phyloP scores from a whole-genome alignment of 1,139 yeast genomes.

The Nadsonia commutata region DNA sequence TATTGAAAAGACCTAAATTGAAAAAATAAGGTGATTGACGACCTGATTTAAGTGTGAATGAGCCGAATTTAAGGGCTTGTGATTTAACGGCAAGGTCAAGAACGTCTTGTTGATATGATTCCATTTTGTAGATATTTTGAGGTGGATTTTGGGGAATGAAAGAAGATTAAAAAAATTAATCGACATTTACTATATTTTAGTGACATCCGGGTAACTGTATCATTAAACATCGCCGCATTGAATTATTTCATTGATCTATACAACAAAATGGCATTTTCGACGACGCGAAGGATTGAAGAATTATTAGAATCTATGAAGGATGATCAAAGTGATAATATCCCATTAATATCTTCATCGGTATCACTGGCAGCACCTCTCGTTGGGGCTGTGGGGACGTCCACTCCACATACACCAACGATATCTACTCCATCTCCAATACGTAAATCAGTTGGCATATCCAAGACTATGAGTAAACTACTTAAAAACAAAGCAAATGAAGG shows the following conservation, averaged over 20 bases:
- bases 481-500: background rate
- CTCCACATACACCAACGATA: no score
- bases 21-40: conserved; percentile 92
- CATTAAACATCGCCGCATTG: conserved; percentile 1
- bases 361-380: no score
- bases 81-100: conserved; percentile 70
- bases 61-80: conserved; percentile 73
- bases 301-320: background rate
- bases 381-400: no score
- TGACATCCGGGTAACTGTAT: background rate
- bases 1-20: conserved; percentile 79
- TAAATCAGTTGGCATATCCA: background rate
- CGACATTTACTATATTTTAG: background rate
- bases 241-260: background rate
- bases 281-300: conserved; percentile 2
- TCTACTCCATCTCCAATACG: background rate
- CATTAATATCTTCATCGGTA: no score
- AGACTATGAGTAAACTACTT: background rate
- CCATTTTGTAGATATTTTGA: conserved; percentile 14
- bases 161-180: background rate
- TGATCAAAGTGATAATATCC: no score
- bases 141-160: background rate
- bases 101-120: conserved; percentile 48
- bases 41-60: conserved; percentile 82
- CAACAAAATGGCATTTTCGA: no score